Base-by-base conservation (phyloP, 257 asterid species). In the Phtheirospermum japonicum region DNA sequence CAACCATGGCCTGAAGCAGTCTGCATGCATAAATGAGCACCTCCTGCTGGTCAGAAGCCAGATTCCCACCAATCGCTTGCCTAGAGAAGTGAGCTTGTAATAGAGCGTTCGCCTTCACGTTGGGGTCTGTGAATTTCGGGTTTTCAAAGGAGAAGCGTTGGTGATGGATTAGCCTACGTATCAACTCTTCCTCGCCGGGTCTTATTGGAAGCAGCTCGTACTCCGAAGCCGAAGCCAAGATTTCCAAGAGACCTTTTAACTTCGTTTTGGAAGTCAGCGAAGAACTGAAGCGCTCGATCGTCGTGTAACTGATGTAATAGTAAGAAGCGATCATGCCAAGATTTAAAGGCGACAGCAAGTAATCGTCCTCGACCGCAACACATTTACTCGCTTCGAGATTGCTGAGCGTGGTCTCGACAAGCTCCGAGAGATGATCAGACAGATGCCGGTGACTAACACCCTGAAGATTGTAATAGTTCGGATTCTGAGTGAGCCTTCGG, bases 1-100 rank as follows among this genome's bases (percentile, higher is more conserved):
- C 87, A 13, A 82, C 87, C 79, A 82, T 78, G 39, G 87, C 84
- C 66, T 82, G 87, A 54, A 82, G 87, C 63, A 82, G 84, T 75
- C 87, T 71, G 70, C 79, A 36, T 3, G 87, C 74, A 32, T 74
- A 64, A 32, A 76, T 69, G n/a, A 82, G 77, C 66, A 82, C 80
- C 72, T 82, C 84, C 43, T 76, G 87, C 68, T 78, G 87, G 61
- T 82, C 87, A 50, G 82, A 50, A 52, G 80, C 76, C 57, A 82
- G 71, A 68, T 78, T 79, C n/a, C 84, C 87, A 59, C 78, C 79
- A 45, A 82, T 74, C 30, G 51, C 12, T 63, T 78, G 87, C 71
- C 87, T 73, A 9, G 84, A 73, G 75, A 82, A 82, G 65, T 78
- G 82, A 42, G 87, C 84, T 67, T 82, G 87, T 57, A 82, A 67